A percentile compares a stretch with the other conserved stretches of the same genome.
Conservation (phyloP, 139 green algal species). For the Haematococcus lacustris region DNA sequence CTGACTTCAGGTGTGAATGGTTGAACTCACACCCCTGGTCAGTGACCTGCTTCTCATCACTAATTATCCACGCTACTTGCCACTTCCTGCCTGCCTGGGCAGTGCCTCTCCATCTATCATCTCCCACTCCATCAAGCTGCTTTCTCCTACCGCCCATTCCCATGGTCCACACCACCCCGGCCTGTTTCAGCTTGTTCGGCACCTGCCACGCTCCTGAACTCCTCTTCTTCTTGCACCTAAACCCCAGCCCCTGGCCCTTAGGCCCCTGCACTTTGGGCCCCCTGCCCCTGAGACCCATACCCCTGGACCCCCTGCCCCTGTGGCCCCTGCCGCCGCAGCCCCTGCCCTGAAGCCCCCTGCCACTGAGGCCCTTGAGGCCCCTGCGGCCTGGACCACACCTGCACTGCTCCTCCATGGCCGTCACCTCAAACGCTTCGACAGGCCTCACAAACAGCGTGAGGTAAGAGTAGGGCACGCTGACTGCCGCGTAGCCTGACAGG, state of each 20-base stretch:
- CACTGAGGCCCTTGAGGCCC: neutral
- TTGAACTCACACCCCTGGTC: too few relatives aligned
- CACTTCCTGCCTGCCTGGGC: too few relatives aligned
- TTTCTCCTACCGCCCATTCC: too few relatives aligned
- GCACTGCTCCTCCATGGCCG: slow-evolving; percentile 70
- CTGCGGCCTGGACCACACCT: too few relatives aligned
- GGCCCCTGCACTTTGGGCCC: neutral
- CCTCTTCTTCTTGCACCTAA: neutral
- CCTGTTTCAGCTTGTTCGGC: too few relatives aligned
- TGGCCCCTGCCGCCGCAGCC: neutral
- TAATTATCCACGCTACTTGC: too few relatives aligned
- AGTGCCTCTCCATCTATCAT: too few relatives aligned
- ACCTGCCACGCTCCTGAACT: neutral
- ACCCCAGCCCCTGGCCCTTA: neutral
- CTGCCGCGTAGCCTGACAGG: slow-evolving; percentile 84
- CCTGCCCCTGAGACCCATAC: neutral
- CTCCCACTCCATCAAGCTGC: too few relatives aligned
- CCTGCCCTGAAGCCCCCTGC: neutral
- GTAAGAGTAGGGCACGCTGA: slow-evolving; percentile 89
- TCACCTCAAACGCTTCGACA: slow-evolving; percentile 67
- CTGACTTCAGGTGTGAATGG: too few relatives aligned
- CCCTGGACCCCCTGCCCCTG: neutral
- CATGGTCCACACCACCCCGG: too few relatives aligned
- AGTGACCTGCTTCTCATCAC: too few relatives aligned
- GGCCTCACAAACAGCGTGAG: slow-evolving; percentile 83